Percentiles rank a stretch among this genome's conserved stretches.
phyloP scores from a whole-genome alignment of 306 rosid genomes.

The Vigna radiata region DNA sequence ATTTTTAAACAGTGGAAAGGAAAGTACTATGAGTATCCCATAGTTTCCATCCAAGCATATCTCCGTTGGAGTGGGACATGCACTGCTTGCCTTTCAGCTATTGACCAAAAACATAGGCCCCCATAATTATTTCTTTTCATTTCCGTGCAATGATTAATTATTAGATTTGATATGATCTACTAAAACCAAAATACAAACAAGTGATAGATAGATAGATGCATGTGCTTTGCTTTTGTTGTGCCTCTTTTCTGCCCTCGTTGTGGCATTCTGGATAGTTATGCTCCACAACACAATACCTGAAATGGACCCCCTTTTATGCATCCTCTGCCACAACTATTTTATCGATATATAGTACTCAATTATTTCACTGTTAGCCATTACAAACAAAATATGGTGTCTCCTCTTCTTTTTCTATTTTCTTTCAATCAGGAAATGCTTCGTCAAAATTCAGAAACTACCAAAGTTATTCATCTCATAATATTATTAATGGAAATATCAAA shows the following conservation, averaged over 20 bases:
- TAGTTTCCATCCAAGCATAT: background rate
- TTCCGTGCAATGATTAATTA: constrained; percentile 71
- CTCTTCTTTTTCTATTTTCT: constrained; percentile 33
- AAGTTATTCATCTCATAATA: background rate
- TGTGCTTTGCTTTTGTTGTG: constrained; percentile 64
- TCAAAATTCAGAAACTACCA: background rate
- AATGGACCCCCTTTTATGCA: constrained; percentile 30
- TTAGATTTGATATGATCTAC: constrained; percentile 49
- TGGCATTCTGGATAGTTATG: too few relatives aligned
- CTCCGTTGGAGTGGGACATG: constrained; percentile 37
- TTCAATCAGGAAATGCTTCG: background rate
- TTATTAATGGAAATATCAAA: constrained; percentile 5
- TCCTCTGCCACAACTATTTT: background rate
- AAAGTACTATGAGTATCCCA: too few relatives aligned
- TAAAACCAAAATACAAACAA: constrained; percentile 48
- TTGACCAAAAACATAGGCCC: constrained; percentile 54
- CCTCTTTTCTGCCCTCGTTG: constrained; percentile 51
- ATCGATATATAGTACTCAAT: constrained; percentile 35
- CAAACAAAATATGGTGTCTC: constrained; percentile 24
- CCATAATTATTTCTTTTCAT: constrained; percentile 57
- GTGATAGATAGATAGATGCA: constrained; percentile 47
- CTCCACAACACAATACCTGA: constrained; percentile 55
- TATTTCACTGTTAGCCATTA: constrained; percentile 38
- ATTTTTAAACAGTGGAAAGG: too few relatives aligned
- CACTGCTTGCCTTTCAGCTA: constrained; percentile 55